These are phyloP conservation scores for Saccharomyces hybrid DNA, from an alignment of 1,139 yeast genomes.

Conservation along the genomic window DNA sequence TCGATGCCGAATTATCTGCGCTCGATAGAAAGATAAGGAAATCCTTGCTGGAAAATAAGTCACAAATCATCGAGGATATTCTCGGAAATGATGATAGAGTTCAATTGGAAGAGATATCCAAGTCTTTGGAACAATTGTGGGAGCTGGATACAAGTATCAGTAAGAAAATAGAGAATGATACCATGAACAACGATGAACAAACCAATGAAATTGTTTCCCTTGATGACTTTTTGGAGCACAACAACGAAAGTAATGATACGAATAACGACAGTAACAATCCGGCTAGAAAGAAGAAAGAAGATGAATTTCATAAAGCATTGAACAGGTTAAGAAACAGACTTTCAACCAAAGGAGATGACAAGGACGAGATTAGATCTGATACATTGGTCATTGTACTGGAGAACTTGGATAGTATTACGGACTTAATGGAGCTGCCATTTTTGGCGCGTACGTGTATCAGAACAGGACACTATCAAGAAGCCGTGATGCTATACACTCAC, in stretches of 20 bases:
- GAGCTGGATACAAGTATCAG: conserved; percentile 24
- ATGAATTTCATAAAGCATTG: conserved; percentile 31
- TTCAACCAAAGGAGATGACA: conserved; percentile 8
- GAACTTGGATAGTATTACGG: conserved; percentile 66
- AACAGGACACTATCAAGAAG: conserved; percentile 84
- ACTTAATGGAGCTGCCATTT: conserved; percentile 76
- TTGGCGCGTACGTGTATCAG: conserved; percentile 74
- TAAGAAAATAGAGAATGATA: conserved; percentile 14
- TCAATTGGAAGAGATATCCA: conserved; percentile 25
- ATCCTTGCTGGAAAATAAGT: conserved; percentile 30
- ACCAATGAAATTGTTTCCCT: conserved; percentile 1
- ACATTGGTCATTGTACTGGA: conserved; percentile 42
- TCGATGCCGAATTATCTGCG: conserved; percentile 37
- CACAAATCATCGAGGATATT: conserved; percentile 31
- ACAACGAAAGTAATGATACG: conserved; percentile 10
- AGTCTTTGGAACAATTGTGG: conserved; percentile 32
- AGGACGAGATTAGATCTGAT: conserved; percentile 15
- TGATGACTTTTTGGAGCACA: conserved; percentile 7
- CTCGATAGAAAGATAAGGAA: conserved; percentile 35
- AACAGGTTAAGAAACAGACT: conserved; percentile 23
- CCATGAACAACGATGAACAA: conserved; percentile 7
- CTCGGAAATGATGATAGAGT: conserved; percentile 24
- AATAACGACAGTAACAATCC: neutral
- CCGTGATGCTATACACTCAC: conserved; percentile 48
- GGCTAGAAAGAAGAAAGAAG: conserved; percentile 17